Percentiles rank a stretch among this genome's conserved stretches.
Evolutionary conservation across 176 grass and related monocot species (phyloP).

Genomic region (Poa pratensis): DNA sequence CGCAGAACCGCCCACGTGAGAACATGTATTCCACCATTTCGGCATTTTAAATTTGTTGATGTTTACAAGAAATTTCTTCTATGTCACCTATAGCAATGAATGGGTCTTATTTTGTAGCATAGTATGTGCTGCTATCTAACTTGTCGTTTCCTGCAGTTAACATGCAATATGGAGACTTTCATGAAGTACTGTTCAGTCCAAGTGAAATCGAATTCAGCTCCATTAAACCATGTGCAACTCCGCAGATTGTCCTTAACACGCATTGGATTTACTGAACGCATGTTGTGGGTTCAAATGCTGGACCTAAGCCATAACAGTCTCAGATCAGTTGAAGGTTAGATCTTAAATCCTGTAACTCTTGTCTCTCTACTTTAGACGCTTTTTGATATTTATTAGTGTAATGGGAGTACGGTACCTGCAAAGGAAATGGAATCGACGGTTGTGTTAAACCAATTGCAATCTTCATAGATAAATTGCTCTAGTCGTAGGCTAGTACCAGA

Average conservation of each 20-base stretch:
- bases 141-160: conserved; percentile 63
- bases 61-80: conserved; percentile 1
- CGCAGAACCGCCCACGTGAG: not conserved
- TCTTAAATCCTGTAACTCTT: conserved; percentile 24
- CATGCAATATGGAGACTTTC: conserved; percentile 63
- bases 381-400: not conserved
- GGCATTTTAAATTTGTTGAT: not conserved
- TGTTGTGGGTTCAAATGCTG: conserved; percentile 87
- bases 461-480: conserved; percentile 6
- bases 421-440: conserved; percentile 7
- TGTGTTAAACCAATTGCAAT: not conserved
- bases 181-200: conserved; percentile 62
- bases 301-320: conserved; percentile 93
- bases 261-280: conserved; percentile 67
- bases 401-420: not conserved
- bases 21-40: not conserved
- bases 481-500: conserved; percentile 29
- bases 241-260: conserved; percentile 64
- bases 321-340: conserved; percentile 73
- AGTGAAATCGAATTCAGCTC: conserved; percentile 50
- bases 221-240: conserved; percentile 55
- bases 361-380: conserved; percentile 1
- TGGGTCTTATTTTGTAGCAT: not conserved
- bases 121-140: conserved; percentile 27
- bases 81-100: not conserved